These are phyloP conservation scores for Stromatinia cepivora DNA, from an alignment of 2,329 filamentous ascomycete species.

Conservation along the genomic window DNA sequence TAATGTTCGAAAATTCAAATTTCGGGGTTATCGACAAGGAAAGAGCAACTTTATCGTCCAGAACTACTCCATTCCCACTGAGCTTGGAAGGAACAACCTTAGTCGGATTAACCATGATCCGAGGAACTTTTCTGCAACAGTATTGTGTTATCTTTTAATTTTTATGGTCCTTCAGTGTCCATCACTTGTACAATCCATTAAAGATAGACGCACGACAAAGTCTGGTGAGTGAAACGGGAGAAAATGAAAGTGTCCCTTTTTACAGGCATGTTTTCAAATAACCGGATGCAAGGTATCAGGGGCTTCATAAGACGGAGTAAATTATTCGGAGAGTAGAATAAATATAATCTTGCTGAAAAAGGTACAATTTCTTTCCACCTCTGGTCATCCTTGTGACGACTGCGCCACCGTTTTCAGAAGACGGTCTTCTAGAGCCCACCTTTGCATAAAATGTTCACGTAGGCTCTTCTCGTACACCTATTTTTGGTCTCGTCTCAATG, in stretches of 20 bases:
- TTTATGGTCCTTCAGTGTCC: too few relatives aligned
- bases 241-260: not conserved
- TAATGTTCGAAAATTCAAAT: too few relatives aligned
- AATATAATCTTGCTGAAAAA: too few relatives aligned
- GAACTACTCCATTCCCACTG: not conserved
- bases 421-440: too few relatives aligned
- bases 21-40: not conserved
- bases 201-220: not conserved
- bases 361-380: too few relatives aligned
- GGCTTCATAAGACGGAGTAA: too few relatives aligned
- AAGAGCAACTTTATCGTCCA: not conserved
- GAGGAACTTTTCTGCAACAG: not conserved
- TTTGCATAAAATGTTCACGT: too few relatives aligned
- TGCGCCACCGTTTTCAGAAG: too few relatives aligned
- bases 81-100: not conserved
- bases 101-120: not conserved
- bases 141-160: not conserved
- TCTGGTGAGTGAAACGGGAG: not conserved
- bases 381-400: too few relatives aligned
- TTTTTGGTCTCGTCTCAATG: too few relatives aligned
- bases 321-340: too few relatives aligned
- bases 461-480: too few relatives aligned
- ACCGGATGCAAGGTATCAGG: not conserved
- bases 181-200: not conserved
- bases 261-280: not conserved